Conservation (phyloP, 305 asterid species). For the Plantago coronopus region DNA sequence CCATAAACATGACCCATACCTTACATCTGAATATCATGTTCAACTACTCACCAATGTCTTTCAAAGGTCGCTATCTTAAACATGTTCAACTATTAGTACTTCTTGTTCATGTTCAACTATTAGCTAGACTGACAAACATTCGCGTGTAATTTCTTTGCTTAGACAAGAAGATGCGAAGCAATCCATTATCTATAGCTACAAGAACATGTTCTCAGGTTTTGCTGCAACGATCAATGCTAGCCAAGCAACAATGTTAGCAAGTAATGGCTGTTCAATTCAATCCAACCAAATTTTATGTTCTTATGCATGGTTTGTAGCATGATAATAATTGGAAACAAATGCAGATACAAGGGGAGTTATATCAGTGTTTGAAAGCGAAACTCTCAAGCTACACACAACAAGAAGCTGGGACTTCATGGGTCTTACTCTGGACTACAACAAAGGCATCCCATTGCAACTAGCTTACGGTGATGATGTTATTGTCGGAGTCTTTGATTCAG, state of each 20-base stretch:
- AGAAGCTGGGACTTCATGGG: constrained; percentile 81
- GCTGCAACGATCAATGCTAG: constrained; percentile 47
- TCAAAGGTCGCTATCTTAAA: constrained; percentile 32
- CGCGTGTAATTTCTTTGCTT: background rate
- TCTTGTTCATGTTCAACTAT: too few relatives aligned
- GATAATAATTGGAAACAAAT: constrained; percentile 10
- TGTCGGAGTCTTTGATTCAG: constrained; percentile 58
- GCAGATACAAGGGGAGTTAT: constrained; percentile 52
- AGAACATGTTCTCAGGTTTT: constrained; percentile 53
- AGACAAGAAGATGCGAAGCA: constrained; percentile 49
- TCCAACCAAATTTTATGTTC: background rate
- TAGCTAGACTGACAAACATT: too few relatives aligned
- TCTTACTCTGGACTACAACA: constrained; percentile 34
- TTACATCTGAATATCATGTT: constrained; percentile 41
- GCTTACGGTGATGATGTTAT: constrained; percentile 44
- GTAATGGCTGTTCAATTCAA: constrained; percentile 32
- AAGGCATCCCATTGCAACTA: constrained; percentile 38
- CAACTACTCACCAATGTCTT: constrained; percentile 42
- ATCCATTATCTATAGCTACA: constrained; percentile 56
- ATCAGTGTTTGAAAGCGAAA: constrained; percentile 56
- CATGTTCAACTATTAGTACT: too few relatives aligned
- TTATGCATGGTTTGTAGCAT: background rate
- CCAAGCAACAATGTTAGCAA: constrained; percentile 45
- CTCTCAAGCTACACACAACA: constrained; percentile 47
- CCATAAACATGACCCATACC: constrained; percentile 30